Percentiles rank a stretch among this genome's conserved stretches.
These are phyloP conservation scores for Penicillium glabrum DNA, from an alignment of 2,329 filamentous ascomycete genomes.

Conservation along the genomic window DNA sequence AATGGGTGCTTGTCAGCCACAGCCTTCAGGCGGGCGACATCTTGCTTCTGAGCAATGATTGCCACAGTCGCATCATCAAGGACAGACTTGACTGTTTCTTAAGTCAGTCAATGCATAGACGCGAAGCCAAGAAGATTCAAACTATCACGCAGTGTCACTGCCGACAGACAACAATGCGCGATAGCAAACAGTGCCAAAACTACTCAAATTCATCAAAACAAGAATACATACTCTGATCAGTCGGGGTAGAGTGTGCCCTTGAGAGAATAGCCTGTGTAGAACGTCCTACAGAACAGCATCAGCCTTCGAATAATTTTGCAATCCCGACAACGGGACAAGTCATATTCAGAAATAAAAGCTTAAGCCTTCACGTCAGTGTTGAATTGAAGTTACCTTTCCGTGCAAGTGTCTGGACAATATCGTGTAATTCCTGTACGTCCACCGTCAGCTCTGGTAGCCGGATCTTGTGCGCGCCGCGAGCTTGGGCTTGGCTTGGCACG, in stretches of 20 bases:
- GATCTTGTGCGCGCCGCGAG: constrained; percentile 8
- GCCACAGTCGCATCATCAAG: constrained; percentile 67
- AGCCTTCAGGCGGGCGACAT: constrained; percentile 67
- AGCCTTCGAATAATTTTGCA: background rate
- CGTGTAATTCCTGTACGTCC: constrained; percentile 65
- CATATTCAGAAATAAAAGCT: background rate
- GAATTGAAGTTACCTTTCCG: constrained; percentile 58
- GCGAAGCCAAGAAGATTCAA: background rate
- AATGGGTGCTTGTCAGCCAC: constrained; percentile 86
- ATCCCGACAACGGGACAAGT: background rate
- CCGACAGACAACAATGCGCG: background rate
- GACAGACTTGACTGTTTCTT: constrained; percentile 61
- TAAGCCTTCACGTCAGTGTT: background rate
- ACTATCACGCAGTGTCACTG: background rate
- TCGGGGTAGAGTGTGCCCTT: constrained; percentile 82
- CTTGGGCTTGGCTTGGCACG: constrained; percentile 17
- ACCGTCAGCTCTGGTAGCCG: constrained; percentile 6
- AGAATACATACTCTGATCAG: constrained; percentile 55
- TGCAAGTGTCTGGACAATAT: constrained; percentile 78
- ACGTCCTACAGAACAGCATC: constrained; percentile 53
- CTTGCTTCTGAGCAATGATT: constrained; percentile 70
- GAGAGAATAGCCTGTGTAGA: constrained; percentile 81
- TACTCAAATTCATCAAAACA: background rate
- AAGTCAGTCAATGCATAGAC: constrained; percentile 3
- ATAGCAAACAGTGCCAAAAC: background rate